A percentile compares a stretch with the other conserved stretches of the same genome.
Evolutionary conservation across 441 rosid species (phyloP).

Genomic region (Euphorbia celastroides): DNA sequence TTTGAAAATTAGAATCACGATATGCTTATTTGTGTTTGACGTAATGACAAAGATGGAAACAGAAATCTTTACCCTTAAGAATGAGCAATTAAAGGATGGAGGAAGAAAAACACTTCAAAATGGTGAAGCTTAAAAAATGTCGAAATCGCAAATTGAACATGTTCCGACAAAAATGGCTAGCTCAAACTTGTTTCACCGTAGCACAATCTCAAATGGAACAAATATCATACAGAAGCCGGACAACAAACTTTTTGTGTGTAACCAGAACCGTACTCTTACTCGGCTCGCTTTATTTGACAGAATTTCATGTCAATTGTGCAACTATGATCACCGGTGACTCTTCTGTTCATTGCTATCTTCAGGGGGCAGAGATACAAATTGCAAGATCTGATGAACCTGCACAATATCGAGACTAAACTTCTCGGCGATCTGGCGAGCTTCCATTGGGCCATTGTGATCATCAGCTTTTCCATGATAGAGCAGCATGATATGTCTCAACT

Average conservation of each 20-base stretch:
- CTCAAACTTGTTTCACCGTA: too few relatives aligned
- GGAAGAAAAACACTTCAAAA: too few relatives aligned
- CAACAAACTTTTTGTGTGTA: too few relatives aligned
- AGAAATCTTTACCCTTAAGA: not conserved
- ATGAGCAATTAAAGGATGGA: not conserved
- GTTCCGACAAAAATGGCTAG: not conserved
- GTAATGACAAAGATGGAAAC: too few relatives aligned
- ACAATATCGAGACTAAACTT: slow-evolving; percentile 50
- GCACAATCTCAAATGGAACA: too few relatives aligned
- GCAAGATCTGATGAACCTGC: slow-evolving; percentile 53
- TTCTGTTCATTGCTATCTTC: slow-evolving; percentile 45
- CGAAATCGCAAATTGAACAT: not conserved
- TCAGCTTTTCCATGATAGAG: slow-evolving; percentile 74
- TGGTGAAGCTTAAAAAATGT: too few relatives aligned
- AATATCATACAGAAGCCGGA: too few relatives aligned
- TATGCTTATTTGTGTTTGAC: too few relatives aligned
- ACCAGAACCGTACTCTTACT: too few relatives aligned
- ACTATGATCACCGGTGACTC: slow-evolving; percentile 16
- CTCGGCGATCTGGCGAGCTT: slow-evolving; percentile 51
- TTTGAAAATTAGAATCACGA: too few relatives aligned
- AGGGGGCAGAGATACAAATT: slow-evolving; percentile 58
- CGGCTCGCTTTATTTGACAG: slow-evolving; percentile 29
- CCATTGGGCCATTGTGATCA: slow-evolving; percentile 61
- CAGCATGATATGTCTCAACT: slow-evolving; percentile 71
- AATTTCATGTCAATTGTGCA: slow-evolving; percentile 8